Evolutionary conservation across 768 basidiomycete species (phyloP), one percentile per base, ranked within the genome.

Genomic region (Mycena albidolilacea): DNA sequence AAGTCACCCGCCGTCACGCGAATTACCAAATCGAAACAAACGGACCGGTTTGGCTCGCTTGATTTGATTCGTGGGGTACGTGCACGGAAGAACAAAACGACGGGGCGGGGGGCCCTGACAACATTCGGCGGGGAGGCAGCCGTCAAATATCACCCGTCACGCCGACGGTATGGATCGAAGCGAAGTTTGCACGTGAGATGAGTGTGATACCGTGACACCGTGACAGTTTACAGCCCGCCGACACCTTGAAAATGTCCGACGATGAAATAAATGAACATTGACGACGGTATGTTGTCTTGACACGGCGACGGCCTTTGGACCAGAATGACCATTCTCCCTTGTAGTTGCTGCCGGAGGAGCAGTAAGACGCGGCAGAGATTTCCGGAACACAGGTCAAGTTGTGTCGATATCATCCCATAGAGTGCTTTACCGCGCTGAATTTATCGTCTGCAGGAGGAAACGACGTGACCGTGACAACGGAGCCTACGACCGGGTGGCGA

Each of bases 181-280:
- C 14, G 6, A 7, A 15, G 15, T 17, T 15, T 57, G 30, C 30
- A 35, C 46, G 46, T 46, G 46, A 46, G 15, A 1, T 15, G 15
- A 14, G 5, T 17, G 48, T 50, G n/a, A n/a, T n/a, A n/a, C n/a
- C n/a, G n/a, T n/a, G 19, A 50, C 48, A 54, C 9, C 11, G 23
- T 54, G 21, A 54, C 54, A 64, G 4, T 30, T 30, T 62, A 41
- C 58, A 66, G 63, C 46, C 68, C 73, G 69, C 80, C 65, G 30
- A 19, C 58, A 37, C 15, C 35, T 23, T 30, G 30, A 23, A 59
- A 83, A 96, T 95, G 95, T 95, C 94, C 68, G 95, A 95, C 88
- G 94, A 96, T 85, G 95, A n/a, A n/a, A n/a, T n/a, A 93, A 80
- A 96, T 96, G 95, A 94, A 93, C 78, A 94, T 96, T 78, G 95